phyloP scores from a whole-genome alignment of 2,329 filamentous ascomycete genomes.

The Fusarium robinianum region DNA sequence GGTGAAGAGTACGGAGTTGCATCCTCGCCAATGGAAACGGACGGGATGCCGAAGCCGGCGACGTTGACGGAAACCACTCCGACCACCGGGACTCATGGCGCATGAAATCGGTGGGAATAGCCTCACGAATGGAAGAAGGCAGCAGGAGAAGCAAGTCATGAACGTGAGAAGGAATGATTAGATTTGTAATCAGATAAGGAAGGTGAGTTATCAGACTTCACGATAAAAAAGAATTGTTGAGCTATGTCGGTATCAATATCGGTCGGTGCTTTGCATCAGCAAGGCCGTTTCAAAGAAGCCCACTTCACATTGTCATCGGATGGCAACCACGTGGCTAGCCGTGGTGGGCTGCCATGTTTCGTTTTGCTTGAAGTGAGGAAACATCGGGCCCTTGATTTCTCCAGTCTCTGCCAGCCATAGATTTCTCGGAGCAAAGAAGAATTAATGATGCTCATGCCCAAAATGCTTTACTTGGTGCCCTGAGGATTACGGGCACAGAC shows the following conservation, averaged over 20 bases:
- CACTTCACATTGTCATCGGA: too few relatives aligned
- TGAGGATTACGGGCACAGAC: background rate
- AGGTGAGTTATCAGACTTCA: background rate
- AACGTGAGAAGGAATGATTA: too few relatives aligned
- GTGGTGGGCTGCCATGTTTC: background rate
- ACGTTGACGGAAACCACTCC: too few relatives aligned
- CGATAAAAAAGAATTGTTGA: background rate
- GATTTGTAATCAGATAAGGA: background rate
- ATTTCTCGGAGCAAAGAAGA: background rate
- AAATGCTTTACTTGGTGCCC: slow-evolving; percentile 1
- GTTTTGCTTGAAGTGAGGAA: background rate
- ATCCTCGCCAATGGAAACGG: too few relatives aligned
- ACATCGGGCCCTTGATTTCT: background rate
- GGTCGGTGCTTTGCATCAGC: background rate
- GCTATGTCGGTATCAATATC: background rate
- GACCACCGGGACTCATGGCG: too few relatives aligned
- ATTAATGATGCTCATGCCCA: slow-evolving; percentile 1
- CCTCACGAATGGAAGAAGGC: too few relatives aligned
- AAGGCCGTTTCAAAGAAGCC: background rate
- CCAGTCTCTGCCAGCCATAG: slow-evolving; percentile 1
- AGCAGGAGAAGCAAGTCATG: background rate
- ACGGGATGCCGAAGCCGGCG: too few relatives aligned
- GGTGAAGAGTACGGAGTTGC: too few relatives aligned
- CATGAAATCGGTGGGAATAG: too few relatives aligned
- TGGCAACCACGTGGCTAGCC: slow-evolving; percentile 19